Conservation (phyloP, 306 rosid genomes). For the barrel medic (Medicago truncatula) region DNA sequence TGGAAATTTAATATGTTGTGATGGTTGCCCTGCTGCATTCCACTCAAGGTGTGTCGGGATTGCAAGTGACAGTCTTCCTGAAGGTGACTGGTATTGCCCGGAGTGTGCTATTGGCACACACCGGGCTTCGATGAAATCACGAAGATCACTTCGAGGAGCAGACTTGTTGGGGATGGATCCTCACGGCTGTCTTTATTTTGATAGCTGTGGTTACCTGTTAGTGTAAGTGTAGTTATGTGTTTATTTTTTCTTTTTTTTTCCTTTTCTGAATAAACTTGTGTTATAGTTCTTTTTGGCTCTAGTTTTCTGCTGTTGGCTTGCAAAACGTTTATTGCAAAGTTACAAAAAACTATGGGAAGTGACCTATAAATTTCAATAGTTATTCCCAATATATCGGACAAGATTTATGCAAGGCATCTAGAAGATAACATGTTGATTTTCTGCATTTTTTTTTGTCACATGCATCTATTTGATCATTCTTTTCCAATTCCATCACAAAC, state of each 20-base stretch:
- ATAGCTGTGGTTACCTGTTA: constrained; percentile 82
- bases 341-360: constrained; percentile 12
- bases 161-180: constrained; percentile 83
- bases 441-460: constrained; percentile 19
- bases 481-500: constrained; percentile 31
- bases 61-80: constrained; percentile 75
- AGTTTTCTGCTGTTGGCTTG: constrained; percentile 31
- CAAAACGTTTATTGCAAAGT: constrained; percentile 17
- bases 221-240: constrained; percentile 75
- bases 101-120: constrained; percentile 80
- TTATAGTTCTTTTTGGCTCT: constrained; percentile 27
- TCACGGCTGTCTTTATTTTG: constrained; percentile 80
- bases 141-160: constrained; percentile 88
- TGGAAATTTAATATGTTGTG: constrained; percentile 96
- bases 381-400: constrained; percentile 7
- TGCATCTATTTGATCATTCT: constrained; percentile 5
- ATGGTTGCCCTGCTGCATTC: constrained; percentile 99
- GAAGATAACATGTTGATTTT: constrained; percentile 25
- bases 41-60: constrained; percentile 93
- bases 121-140: constrained; percentile 69
- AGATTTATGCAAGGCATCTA: constrained; percentile 25
- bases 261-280: constrained; percentile 36
- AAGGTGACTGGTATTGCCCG: constrained; percentile 99
- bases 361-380: constrained; percentile 7
- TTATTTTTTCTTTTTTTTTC: too few relatives aligned